Evolutionary conservation across 345 rosid species (phyloP).

Genomic region (Firmiana major): DNA sequence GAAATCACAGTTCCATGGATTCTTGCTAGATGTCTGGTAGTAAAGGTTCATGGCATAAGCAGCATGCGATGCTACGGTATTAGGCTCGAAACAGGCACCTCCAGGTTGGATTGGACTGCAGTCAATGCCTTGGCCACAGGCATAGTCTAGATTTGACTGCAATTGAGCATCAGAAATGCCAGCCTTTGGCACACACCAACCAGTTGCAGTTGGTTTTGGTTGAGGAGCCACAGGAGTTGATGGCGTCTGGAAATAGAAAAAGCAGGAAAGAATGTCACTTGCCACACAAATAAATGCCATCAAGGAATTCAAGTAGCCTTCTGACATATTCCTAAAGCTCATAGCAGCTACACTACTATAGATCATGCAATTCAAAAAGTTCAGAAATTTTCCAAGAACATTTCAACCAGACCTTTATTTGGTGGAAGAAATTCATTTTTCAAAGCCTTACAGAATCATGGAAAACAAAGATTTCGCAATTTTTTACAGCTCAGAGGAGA

Average conservation of each 20-base stretch:
- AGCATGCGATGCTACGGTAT: constrained; percentile 57
- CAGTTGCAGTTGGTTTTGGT: constrained; percentile 36
- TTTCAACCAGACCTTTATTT: background rate
- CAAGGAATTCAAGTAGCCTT: background rate
- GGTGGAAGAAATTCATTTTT: background rate
- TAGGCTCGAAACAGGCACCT: constrained; percentile 72
- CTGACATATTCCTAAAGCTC: background rate
- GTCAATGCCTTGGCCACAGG: constrained; percentile 59
- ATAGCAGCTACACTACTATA: background rate
- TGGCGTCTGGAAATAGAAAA: constrained; percentile 28
- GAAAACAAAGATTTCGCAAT: background rate
- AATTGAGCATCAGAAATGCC: constrained; percentile 50
- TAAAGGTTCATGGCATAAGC: constrained; percentile 80
- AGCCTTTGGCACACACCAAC: constrained; percentile 69
- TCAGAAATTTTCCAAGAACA: background rate
- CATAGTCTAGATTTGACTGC: constrained; percentile 74
- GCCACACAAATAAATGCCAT: background rate
- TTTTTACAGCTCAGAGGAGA: background rate
- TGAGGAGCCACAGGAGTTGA: constrained; percentile 32
- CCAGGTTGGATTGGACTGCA: constrained; percentile 66
- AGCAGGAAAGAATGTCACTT: background rate
- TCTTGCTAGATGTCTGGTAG: constrained; percentile 51
- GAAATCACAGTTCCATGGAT: constrained; percentile 67
- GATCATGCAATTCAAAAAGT: background rate
- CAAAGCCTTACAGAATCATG: background rate